Evolutionary conservation across 805 yeast genomes (phyloP).

Genomic region (Yamadazyma sp.): DNA sequence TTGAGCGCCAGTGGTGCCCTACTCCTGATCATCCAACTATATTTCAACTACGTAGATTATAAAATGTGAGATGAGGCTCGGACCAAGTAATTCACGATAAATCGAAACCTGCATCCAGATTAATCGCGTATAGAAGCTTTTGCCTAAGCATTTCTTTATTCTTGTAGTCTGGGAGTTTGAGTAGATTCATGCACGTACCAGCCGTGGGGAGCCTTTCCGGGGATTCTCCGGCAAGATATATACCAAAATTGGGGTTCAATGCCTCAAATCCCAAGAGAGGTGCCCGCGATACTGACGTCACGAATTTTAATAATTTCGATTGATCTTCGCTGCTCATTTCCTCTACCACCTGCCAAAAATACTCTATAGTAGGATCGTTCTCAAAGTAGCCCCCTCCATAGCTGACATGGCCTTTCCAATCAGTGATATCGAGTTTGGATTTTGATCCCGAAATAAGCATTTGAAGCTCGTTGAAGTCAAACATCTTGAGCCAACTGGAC

Average conservation of each 20-base stretch:
- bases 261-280: conserved; percentile 85
- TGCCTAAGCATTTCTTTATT: conserved; percentile 54
- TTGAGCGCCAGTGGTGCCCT: no score
- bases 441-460: conserved; percentile 81
- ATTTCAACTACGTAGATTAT: no score
- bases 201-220: conserved; percentile 77
- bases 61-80: no score
- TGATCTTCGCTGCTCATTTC: conserved; percentile 68
- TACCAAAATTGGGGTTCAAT: conserved; percentile 76
- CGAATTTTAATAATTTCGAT: conserved; percentile 74
- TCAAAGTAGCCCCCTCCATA: conserved; percentile 59
- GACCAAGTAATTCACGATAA: conserved; percentile 49
- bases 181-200: conserved; percentile 86
- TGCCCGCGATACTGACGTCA: conserved; percentile 88
- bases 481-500: conserved; percentile 78
- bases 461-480: conserved; percentile 81
- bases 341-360: conserved; percentile 73
- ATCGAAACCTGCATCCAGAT: conserved; percentile 85
- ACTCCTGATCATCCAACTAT: no score
- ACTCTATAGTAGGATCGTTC: conserved; percentile 55
- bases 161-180: conserved; percentile 82
- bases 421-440: conserved; percentile 65
- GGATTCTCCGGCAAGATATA: conserved; percentile 62
- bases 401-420: conserved; percentile 60
- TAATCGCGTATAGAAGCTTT: conserved; percentile 76